These are phyloP conservation scores for Pigoraptor vietnamica DNA, from an alignment of 78 protist species.

Conservation along the genomic window DNA sequence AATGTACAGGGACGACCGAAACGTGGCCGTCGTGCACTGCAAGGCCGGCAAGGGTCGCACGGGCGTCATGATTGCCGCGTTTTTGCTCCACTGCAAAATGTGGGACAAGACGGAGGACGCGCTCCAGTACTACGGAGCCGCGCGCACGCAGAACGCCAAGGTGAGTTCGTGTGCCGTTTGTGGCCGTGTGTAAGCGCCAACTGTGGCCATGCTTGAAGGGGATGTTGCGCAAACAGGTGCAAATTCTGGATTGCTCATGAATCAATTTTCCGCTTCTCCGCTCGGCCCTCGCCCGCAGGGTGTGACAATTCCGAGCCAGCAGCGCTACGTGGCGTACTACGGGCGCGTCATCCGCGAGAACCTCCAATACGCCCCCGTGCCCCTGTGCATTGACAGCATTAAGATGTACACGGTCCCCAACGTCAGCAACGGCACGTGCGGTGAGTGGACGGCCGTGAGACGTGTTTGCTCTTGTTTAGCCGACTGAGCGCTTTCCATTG, in stretches of 20 bases:
- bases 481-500: no score
- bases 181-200: neutral
- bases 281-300: no score
- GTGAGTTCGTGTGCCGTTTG: neutral
- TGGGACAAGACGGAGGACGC: neutral
- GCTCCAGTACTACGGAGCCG: conserved; percentile 7
- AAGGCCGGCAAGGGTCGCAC: conserved; percentile 71
- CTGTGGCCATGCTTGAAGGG: no score
- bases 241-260: neutral
- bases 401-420: neutral
- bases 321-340: conserved; percentile 63
- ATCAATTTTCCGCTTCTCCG: no score
- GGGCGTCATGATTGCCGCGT: conserved; percentile 34
- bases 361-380: neutral
- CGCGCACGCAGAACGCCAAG: conserved; percentile 36
- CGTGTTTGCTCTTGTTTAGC: no score
- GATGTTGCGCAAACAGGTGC: no score
- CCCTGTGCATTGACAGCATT: neutral
- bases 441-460: no score
- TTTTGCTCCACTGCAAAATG: conserved; percentile 9
- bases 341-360: conserved; percentile 11
- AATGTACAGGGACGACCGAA: neutral
- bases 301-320: conserved; percentile 78
- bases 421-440: neutral
- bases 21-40: conserved; percentile 49